These are phyloP conservation scores for Colletotrichum tamarilloi DNA, from an alignment of 2,329 filamentous ascomycete genomes.

Conservation along the genomic window DNA sequence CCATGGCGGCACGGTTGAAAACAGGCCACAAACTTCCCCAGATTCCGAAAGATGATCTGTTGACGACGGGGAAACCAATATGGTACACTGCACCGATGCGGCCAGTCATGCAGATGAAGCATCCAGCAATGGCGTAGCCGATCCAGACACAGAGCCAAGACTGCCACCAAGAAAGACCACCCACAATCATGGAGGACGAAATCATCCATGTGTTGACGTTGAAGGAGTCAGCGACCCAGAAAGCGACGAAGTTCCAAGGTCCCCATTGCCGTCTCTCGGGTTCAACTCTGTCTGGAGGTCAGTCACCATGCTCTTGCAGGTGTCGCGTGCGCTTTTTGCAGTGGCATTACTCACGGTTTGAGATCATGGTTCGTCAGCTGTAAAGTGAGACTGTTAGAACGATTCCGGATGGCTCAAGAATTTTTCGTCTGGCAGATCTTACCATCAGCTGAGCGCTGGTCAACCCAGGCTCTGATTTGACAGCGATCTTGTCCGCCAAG, in stretches of 20 bases:
- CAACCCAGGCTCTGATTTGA: conserved; percentile 80
- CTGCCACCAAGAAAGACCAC: conserved; percentile 90
- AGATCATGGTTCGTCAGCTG: conserved; percentile 85
- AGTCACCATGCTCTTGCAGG: not conserved
- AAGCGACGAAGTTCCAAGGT: conserved; percentile 87
- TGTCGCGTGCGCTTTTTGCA: not conserved
- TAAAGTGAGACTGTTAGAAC: conserved; percentile 3
- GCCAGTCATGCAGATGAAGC: conserved; percentile 82
- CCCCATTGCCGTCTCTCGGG: conserved; percentile 84
- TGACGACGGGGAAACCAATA: conserved; percentile 87
- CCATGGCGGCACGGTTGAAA: conserved; percentile 87
- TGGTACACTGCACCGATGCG: conserved; percentile 90
- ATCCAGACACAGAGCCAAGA: conserved; percentile 90
- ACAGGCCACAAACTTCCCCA: conserved; percentile 92
- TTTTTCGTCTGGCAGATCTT: conserved; percentile 38
- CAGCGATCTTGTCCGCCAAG: conserved; percentile 72
- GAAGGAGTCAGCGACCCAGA: conserved; percentile 88
- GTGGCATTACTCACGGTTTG: conserved; percentile 58
- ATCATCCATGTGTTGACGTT: conserved; percentile 86
- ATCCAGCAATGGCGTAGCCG: conserved; percentile 81
- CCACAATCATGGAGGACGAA: conserved; percentile 80
- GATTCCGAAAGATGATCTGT: conserved; percentile 83
- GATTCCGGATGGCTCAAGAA: not conserved
- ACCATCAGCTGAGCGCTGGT: conserved; percentile 84
- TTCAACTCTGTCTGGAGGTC: conserved; percentile 65